Conservation (phyloP, 306 rosid species). For the Acacia acuminata region DNA sequence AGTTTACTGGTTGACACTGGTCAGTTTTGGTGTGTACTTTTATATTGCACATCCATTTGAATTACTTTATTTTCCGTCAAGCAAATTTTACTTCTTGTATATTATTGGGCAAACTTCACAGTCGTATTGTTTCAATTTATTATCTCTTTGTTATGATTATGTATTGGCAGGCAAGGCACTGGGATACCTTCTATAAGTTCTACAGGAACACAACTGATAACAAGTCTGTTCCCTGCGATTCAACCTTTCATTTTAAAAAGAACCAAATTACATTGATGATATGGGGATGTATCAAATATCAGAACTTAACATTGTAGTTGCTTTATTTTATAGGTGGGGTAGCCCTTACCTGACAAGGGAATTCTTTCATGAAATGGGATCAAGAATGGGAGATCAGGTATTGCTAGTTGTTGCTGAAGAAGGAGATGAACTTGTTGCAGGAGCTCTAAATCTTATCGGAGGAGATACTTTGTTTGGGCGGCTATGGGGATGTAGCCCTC, state of each 20-base stretch:
- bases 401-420: constrained; percentile 88
- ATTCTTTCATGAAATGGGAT: constrained; percentile 79
- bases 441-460: constrained; percentile 94
- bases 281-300: constrained; percentile 16
- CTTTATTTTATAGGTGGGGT: constrained; percentile 78
- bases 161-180: constrained; percentile 75
- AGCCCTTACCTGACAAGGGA: constrained; percentile 84
- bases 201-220: constrained; percentile 88
- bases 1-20: constrained; percentile 1
- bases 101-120: background rate
- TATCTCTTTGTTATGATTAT: constrained; percentile 25
- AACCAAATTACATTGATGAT: constrained; percentile 9
- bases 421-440: constrained; percentile 82
- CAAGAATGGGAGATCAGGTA: constrained; percentile 88
- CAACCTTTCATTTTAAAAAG: constrained; percentile 1
- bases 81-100: constrained; percentile 9
- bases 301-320: constrained; percentile 28
- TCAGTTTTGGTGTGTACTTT: constrained; percentile 20
- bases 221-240: constrained; percentile 59
- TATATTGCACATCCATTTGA: background rate
- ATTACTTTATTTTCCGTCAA: background rate
- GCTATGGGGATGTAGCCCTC: constrained; percentile 89
- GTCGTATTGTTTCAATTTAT: constrained; percentile 20
- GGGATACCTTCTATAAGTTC: constrained; percentile 88
- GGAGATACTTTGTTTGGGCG: constrained; percentile 95